Conservation (phyloP, 345 rosid genomes). For the Citrus reticulata region DNA sequence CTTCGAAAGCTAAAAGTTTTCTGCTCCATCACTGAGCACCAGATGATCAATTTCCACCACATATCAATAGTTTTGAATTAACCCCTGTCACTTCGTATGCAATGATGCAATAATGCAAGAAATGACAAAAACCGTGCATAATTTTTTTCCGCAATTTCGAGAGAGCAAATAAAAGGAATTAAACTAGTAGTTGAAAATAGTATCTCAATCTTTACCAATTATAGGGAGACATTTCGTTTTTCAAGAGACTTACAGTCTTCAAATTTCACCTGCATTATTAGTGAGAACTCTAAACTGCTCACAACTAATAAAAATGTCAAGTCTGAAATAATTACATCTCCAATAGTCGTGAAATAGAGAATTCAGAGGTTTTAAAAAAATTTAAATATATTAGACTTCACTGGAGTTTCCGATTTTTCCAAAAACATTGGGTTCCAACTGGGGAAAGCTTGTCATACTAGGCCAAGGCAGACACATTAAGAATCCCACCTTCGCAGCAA, state of each 20-base stretch:
- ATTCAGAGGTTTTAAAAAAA: neutral
- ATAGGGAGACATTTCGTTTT: neutral
- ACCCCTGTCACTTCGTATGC: neutral
- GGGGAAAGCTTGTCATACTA: neutral
- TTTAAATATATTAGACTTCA: neutral
- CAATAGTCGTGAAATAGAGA: neutral
- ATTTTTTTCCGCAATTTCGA: neutral
- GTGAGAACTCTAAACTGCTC: neutral
- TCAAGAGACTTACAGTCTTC: neutral
- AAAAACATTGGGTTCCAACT: neutral
- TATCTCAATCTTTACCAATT: neutral
- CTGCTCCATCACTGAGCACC: neutral
- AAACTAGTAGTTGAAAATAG: neutral
- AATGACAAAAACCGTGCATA: neutral
- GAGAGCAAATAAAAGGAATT: neutral
- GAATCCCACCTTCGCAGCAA: neutral
- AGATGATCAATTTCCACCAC: slow-evolving; percentile 1
- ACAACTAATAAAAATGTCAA: neutral
- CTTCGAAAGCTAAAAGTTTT: neutral
- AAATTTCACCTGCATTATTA: neutral
- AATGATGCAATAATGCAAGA: neutral
- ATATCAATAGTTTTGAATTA: neutral
- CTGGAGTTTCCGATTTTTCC: neutral
- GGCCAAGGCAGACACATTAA: neutral
- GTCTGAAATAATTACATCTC: neutral